Base-by-base conservation (phyloP, 306 rosid genomes). In the Pyrus pyrifolia region DNA sequence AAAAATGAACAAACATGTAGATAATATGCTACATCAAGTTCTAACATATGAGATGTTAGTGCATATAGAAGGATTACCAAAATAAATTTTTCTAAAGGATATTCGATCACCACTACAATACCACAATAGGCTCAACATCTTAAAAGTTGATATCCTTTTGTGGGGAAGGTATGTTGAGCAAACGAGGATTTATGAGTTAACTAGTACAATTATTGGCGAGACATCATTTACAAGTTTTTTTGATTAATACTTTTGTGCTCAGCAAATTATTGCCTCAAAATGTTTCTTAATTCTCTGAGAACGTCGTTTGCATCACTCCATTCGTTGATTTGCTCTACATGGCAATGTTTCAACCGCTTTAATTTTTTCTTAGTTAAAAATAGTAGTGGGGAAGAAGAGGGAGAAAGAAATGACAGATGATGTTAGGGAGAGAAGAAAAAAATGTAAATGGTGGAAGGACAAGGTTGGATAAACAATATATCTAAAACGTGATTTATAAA, bases 1-100 rank as follows among this genome's bases (percentile, higher is more conserved):
- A 61, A 27, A 61, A 61, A 61, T 61, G 38, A 70, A 55, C 71
- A 69, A 55, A 77, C 81, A 79, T 30, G 12, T 53, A 30, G 6
- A 23, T 27, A 72, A 72, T 62, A 42, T 64, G 27, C 70, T 49
- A 46, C 45, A 65, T 31, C 63, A 69, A 67, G 61, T 76, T 63
- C 71, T 51, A 61, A 61, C 21, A 27, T 23, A 38, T 13, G 38
- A 30, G 64, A 59, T 23, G 30, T 9, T 53, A 53, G 23, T 53
- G 59, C 23, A 53, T 19, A 7, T 27, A 61, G 67, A 30, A 27
- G 17, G 30, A 61, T 31, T 64, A 64, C 40, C 68, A 64, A 29
- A 17, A n/a, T 12, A 53, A n/a, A 71, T n/a, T 1, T 33, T 44
- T 13, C 23, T 19, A 19, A 31, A n/a, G 10, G 31, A 25, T 4